Base-by-base conservation (phyloP, 2,329 filamentous ascomycete genomes). In the Ophiosphaerella narmari region DNA sequence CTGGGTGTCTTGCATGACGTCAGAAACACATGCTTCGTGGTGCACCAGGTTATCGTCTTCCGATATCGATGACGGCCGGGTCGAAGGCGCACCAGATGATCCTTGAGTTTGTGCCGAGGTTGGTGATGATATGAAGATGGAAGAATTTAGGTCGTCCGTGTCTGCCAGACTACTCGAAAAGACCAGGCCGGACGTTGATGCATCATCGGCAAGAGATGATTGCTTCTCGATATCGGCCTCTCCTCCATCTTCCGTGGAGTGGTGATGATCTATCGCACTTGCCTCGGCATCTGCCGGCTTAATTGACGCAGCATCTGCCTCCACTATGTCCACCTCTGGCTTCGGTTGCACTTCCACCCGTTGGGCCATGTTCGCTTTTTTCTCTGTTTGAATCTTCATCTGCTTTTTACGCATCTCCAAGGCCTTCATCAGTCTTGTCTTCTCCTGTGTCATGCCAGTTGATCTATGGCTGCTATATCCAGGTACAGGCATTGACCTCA, bases 391-490 rank as follows among this genome's bases (percentile, higher is more conserved):
- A 18, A 65, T 68, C 43, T 73, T 73, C 66, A 87, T 86, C 72
- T 91, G 91, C 74, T 89, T 91, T 74, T 95, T 94, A 44, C 93
- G 84, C 60, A 97, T 75, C 73, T 97, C 89, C 76, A 97, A 82
- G 7, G 94, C 94, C 76, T 95, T 97, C 90, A 96, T 92, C 55
- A 99, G 78, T 46, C 94, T 83, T 53, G 90, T 86, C 76, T 95
- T 97, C 72, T 99, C 94, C 0, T 90, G 90, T 1, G 90, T 91
- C 65, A 95, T 88, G n/a, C 78, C 76, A 9, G 71, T 79, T 63
- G 72, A 75, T 68, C 58, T 78, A 68, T 63, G 60, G 46, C 63
- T 62, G 44, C 55, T 65, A 43, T 66, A 67, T 55, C 43, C 66
- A 42, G 70, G 67, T 21, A 77, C 69, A 37, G 78, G 73, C 61